Conservation (phyloP, 2,329 filamentous ascomycete species). For the Pestalotiopsis sp. region DNA sequence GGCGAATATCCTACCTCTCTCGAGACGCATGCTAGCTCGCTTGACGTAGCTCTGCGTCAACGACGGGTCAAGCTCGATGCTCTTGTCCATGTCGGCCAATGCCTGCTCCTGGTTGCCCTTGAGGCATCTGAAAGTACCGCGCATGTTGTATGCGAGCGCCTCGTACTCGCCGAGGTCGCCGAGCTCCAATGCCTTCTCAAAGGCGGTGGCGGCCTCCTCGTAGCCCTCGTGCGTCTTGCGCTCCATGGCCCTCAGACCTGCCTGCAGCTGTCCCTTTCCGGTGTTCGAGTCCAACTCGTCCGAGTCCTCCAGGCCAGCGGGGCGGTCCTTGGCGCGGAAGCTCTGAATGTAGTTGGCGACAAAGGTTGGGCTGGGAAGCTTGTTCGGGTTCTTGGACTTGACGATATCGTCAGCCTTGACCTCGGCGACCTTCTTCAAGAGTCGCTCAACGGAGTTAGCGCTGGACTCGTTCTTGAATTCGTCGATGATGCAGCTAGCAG, state of each 20-base stretch:
- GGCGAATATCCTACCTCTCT: slow-evolving; percentile 67
- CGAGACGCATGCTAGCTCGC: slow-evolving; percentile 95
- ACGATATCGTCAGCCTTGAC: slow-evolving; percentile 91
- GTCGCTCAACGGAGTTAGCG: slow-evolving; percentile 85
- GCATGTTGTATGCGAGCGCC: slow-evolving; percentile 93
- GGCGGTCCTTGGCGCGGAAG: slow-evolving; percentile 83
- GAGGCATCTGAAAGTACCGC: slow-evolving; percentile 93
- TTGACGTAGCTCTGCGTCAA: slow-evolving; percentile 99
- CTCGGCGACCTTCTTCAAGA: slow-evolving; percentile 97
- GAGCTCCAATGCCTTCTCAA: slow-evolving; percentile 85
- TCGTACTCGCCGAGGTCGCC: slow-evolving; percentile 81
- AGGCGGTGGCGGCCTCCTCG: slow-evolving; percentile 82
- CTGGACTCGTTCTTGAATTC: slow-evolving; percentile 91
- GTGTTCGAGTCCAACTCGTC: slow-evolving; percentile 77
- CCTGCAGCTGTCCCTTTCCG: slow-evolving; percentile 83
- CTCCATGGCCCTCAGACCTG: slow-evolving; percentile 78
- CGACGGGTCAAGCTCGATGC: slow-evolving; percentile 83
- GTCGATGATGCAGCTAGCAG: slow-evolving; percentile 98
- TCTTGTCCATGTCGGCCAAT: slow-evolving; percentile 85
- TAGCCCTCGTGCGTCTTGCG: slow-evolving; percentile 91
- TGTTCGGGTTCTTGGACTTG: slow-evolving; percentile 77
- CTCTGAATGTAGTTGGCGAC: slow-evolving; percentile 99
- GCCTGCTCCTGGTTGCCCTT: slow-evolving; percentile 85
- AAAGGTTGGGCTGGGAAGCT: slow-evolving; percentile 92
- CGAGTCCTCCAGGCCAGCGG: slow-evolving; percentile 79